Evolutionary conservation across 169 alveolate species (phyloP).

Genomic region (Eimeria mitis): DNA sequence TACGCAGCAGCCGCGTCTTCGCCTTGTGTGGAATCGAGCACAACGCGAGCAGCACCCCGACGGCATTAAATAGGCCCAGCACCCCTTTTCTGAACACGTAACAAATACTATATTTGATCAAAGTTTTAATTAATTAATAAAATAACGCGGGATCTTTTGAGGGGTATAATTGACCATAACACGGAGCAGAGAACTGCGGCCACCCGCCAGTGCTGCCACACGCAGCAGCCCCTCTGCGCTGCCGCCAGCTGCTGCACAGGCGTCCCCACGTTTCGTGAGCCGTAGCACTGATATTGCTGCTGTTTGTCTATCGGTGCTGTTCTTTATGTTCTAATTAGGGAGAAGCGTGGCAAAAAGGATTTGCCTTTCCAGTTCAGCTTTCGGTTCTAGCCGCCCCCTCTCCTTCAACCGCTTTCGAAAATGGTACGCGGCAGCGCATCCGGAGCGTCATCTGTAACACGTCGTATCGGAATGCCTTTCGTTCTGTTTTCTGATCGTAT

Average conservation of each 20-base stretch:
- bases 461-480: background rate
- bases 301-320: background rate
- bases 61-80: background rate
- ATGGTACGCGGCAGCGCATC: constrained; percentile 61
- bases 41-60: background rate
- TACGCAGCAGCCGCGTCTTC: background rate
- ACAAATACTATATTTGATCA: background rate
- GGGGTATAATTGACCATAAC: background rate
- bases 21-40: background rate
- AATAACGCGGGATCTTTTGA: too few relatives aligned
- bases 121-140: background rate
- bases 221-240: constrained; percentile 68
- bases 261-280: constrained; percentile 69
- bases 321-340: constrained; percentile 19
- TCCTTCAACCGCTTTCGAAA: constrained; percentile 48
- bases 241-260: constrained; percentile 69
- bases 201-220: constrained; percentile 20
- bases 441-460: background rate
- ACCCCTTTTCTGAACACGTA: too few relatives aligned
- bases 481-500: background rate
- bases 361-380: constrained; percentile 14
- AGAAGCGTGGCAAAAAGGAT: constrained; percentile 3
- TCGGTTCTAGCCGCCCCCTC: constrained; percentile 72
- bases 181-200: background rate
- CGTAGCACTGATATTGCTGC: background rate